Percentiles rank a stretch among this genome's conserved stretches.
phyloP scores from a whole-genome alignment of 352 stramenopile species.

The Phytophthora pini region DNA sequence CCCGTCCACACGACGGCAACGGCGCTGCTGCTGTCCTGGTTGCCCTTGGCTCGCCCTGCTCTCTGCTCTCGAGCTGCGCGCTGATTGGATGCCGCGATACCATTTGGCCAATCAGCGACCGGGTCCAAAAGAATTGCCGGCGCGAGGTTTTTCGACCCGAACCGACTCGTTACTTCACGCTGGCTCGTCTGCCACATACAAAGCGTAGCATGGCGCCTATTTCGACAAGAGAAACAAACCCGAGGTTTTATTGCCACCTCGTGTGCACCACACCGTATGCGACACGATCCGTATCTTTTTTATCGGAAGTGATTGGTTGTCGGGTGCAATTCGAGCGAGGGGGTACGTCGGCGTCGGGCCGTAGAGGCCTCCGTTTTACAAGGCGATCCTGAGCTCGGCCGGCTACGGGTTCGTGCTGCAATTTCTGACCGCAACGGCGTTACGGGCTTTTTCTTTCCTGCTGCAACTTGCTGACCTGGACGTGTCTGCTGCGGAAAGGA shows the following conservation, averaged over 20 bases:
- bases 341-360: neutral
- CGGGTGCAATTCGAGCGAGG: conserved; percentile 22
- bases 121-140: neutral
- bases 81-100: conserved; percentile 11
- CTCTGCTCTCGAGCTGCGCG: conserved; percentile 7
- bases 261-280: conserved; percentile 26
- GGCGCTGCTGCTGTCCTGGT: conserved; percentile 2
- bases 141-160: conserved; percentile 20
- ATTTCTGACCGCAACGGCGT: too few species aligned
- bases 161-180: conserved; percentile 29
- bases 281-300: conserved; percentile 32
- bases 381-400: too few species aligned
- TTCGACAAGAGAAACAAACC: conserved; percentile 20
- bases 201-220: conserved; percentile 15
- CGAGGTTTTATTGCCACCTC: conserved; percentile 14
- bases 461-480: neutral
- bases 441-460: too few species aligned
- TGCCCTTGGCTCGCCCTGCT: conserved; percentile 2
- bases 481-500: neutral
- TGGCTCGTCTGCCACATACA: conserved; percentile 32
- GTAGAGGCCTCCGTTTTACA: too few species aligned
- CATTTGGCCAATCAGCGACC: conserved; percentile 15
- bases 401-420: neutral
- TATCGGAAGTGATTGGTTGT: conserved; percentile 35
- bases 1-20: conserved; percentile 25